Evolutionary conservation across 164 flowering plant genomes (phyloP).

Genomic region (Piper betle): DNA sequence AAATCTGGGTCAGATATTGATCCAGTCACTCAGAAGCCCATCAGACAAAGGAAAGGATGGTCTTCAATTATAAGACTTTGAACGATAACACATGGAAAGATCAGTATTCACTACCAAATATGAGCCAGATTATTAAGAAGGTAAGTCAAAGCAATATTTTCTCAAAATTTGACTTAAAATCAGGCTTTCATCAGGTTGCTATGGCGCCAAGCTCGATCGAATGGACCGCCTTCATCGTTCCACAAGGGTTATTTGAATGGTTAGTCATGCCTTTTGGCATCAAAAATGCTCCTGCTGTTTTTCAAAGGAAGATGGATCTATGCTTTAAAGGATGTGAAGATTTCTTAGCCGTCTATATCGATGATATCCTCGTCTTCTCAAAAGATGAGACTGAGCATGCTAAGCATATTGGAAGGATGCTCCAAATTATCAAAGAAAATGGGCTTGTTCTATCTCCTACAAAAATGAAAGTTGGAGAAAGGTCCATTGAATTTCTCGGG

Average conservation of each 20-base stretch:
- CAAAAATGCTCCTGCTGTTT: slow-evolving; percentile 7
- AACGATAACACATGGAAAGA: slow-evolving; percentile 6
- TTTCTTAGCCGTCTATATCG: too few species aligned
- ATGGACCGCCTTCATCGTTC: slow-evolving; percentile 6
- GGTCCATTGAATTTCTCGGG: slow-evolving; percentile 4
- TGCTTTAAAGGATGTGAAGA: slow-evolving; percentile 5
- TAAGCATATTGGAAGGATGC: slow-evolving; percentile 2
- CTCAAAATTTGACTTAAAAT: slow-evolving; percentile 6
- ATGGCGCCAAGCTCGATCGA: slow-evolving; percentile 2
- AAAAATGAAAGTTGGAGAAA: slow-evolving; percentile 8
- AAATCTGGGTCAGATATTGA: slow-evolving; percentile 1
- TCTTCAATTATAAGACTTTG: slow-evolving; percentile 1
- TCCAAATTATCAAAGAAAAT: slow-evolving; percentile 1
- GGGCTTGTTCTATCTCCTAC: slow-evolving; percentile 8
- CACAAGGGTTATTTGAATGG: slow-evolving; percentile 5
- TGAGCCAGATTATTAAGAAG: slow-evolving; percentile 1
- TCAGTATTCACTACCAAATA: slow-evolving; percentile 2
- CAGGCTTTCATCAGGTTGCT: slow-evolving; percentile 5
- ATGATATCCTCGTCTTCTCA: slow-evolving; percentile 12
- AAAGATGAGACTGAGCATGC: not conserved
- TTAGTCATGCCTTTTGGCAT: slow-evolving; percentile 7
- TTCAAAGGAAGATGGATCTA: slow-evolving; percentile 12
- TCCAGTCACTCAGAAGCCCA: not conserved
- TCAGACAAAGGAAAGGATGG: slow-evolving; percentile 6
- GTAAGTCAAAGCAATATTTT: not conserved